Percentiles rank a stretch among this genome's conserved stretches.
phyloP scores from a whole-genome alignment of 495 filamentous ascomycete species.

The Evernia prunastri region DNA sequence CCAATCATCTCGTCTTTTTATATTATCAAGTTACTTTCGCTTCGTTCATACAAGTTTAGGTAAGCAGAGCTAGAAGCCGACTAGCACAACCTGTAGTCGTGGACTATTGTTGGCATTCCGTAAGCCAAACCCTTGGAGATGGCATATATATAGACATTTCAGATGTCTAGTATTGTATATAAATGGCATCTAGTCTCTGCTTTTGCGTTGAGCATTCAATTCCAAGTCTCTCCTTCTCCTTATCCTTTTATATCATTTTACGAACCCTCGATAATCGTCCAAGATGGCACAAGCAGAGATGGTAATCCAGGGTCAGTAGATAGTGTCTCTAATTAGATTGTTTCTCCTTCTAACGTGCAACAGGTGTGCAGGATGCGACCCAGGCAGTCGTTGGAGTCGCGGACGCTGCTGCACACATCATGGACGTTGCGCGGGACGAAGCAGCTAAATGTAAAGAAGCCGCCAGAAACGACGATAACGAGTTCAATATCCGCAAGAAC shows the following conservation, averaged over 20 bases:
- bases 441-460: slow-evolving; percentile 15
- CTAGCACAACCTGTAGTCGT: too few relatives aligned
- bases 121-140: background rate
- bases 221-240: background rate
- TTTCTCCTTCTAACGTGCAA: background rate
- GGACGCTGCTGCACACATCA: slow-evolving; percentile 17
- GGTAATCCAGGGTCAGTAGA: background rate
- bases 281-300: slow-evolving; percentile 1
- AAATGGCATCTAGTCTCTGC: too few relatives aligned
- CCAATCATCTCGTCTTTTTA: background rate
- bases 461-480: slow-evolving; percentile 14
- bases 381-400: slow-evolving; percentile 13
- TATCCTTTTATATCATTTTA: too few relatives aligned
- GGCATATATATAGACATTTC: too few relatives aligned
- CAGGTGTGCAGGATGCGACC: slow-evolving; percentile 5
- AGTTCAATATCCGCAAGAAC: slow-evolving; percentile 20
- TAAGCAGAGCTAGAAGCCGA: background rate
- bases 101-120: background rate
- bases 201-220: too few relatives aligned
- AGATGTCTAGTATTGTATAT: too few relatives aligned
- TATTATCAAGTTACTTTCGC: background rate
- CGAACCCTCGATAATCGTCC: background rate
- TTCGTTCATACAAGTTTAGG: background rate
- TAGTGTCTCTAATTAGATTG: too few relatives aligned
- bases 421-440: slow-evolving; percentile 15